A percentile compares a stretch with the other conserved stretches of the same genome.
Evolutionary conservation across 805 yeast genomes (phyloP).

Genomic region (Wickerhamomyces canadensis): DNA sequence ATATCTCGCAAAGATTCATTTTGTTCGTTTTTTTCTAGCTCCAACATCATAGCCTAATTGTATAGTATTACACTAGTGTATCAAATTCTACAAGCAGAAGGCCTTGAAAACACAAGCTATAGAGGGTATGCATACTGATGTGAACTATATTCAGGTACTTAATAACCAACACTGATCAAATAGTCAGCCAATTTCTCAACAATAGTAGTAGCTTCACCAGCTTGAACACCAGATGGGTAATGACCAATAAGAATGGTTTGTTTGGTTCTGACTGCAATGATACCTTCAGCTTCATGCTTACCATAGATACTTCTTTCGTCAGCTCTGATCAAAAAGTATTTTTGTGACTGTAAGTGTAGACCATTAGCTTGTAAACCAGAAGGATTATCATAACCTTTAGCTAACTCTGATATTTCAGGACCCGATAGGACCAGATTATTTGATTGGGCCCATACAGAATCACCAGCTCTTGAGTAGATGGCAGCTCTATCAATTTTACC

Average conservation of each 20-base stretch:
- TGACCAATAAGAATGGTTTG: constrained; percentile 94
- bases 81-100: too few relatives aligned
- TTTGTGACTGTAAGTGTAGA: constrained; percentile 75
- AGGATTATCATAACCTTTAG: constrained; percentile 77
- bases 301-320: constrained; percentile 94
- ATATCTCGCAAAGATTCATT: too few relatives aligned
- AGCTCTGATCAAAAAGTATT: constrained; percentile 83
- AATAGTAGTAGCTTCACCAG: constrained; percentile 92
- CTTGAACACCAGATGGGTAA: constrained; percentile 83
- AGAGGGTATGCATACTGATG: too few relatives aligned
- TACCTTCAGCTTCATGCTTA: constrained; percentile 83
- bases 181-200: constrained; percentile 96
- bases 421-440: constrained; percentile 59
- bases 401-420: constrained; percentile 68
- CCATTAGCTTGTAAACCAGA: constrained; percentile 78
- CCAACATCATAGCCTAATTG: too few relatives aligned
- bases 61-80: too few relatives aligned
- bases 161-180: constrained; percentile 82
- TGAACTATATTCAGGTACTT: too few relatives aligned
- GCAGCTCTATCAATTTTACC: constrained; percentile 91
- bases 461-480: constrained; percentile 91
- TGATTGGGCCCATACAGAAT: constrained; percentile 88
- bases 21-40: background rate
- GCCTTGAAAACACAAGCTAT: too few relatives aligned
- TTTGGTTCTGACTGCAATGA: constrained; percentile 85